Conservation (phyloP, 2,329 filamentous ascomycete species). For the Blastomyces emzantsi region DNA sequence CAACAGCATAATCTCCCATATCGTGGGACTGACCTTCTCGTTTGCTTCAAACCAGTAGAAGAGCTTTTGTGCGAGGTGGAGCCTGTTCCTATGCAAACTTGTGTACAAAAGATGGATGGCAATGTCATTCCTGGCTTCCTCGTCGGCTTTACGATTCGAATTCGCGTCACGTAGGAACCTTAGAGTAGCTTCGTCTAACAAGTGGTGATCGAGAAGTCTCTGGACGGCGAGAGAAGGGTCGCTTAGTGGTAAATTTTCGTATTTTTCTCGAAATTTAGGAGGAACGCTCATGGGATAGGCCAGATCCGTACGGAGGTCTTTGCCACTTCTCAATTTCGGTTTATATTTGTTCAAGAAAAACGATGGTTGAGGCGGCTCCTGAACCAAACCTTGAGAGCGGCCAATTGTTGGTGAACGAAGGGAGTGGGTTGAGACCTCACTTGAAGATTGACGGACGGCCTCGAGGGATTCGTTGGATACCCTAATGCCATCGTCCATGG, state of each 20-base stretch:
- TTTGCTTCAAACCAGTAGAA: slow-evolving; percentile 30
- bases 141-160: not conserved
- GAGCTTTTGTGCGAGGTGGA: slow-evolving; percentile 31
- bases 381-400: not conserved
- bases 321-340: not conserved
- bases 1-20: slow-evolving; percentile 33
- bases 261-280: not conserved
- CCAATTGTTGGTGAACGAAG: no score
- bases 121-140: slow-evolving; percentile 14
- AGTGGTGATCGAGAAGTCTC: slow-evolving; percentile 1
- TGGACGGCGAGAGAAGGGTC: slow-evolving; percentile 3
- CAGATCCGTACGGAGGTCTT: not conserved
- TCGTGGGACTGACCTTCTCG: slow-evolving; percentile 23
- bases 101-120: slow-evolving; percentile 26
- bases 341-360: slow-evolving; percentile 1
- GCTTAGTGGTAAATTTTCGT: not conserved
- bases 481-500: not conserved
- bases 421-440: not conserved
- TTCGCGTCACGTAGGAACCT: slow-evolving; percentile 2
- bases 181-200: slow-evolving; percentile 1
- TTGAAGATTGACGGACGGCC: not conserved
- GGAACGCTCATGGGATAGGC: not conserved
- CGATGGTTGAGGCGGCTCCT: not conserved
- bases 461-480: not conserved
- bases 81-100: slow-evolving; percentile 31